Evolutionary conservation across 192 early-diverging fungal genomes (phyloP), one percentile per base, ranked within the genome.

Genomic region (Phlyctochytrium bullatum): DNA sequence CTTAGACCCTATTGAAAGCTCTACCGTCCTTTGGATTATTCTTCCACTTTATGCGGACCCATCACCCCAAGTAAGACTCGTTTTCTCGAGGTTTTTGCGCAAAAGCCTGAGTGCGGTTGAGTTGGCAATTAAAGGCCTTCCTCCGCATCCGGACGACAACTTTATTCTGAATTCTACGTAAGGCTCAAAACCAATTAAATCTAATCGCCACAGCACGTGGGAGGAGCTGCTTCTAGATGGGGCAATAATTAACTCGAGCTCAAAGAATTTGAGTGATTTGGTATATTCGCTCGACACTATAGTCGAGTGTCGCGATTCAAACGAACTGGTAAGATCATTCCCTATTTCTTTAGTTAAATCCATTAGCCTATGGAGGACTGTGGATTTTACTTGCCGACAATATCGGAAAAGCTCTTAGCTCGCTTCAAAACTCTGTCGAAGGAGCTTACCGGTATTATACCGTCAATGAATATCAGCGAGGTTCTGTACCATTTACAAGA

Each of bases 31-130:
- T n/a, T 86, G 83, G 83, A 63, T 77, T 4, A 36, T 86, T 20
- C 35, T 86, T 14, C 80, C 83, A 2, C 69, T 83, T 1, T 86
- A 79, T 51, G 79, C 76, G 2, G 83, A 86, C 59, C 76, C 79
- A n/a, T 77, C 65, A 59, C 60, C 69, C 32, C 34, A 66, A 2
- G 73, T 86, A 32, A 73, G 83, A 50, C 54, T 78, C 17, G 67
- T 68, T 1, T 86, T 80, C 57, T 75, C 73, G 20, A 73, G 71
- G 27, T 80, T 67, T 52, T 57, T 78, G 66, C 52, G 73, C 30
- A 76, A 78, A n/a, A 67, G 77, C 12, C 80, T 78, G 14, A 66
- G 69, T 2, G 67, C 61, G 30, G 36, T 79, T 4, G 78, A 82
- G 6, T 34, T 69, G 50, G 58, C 73, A 31, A 35, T 52, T 32